Evolutionary conservation across 805 yeast genomes (phyloP).

Genomic region (Kuraishia ogatae): DNA sequence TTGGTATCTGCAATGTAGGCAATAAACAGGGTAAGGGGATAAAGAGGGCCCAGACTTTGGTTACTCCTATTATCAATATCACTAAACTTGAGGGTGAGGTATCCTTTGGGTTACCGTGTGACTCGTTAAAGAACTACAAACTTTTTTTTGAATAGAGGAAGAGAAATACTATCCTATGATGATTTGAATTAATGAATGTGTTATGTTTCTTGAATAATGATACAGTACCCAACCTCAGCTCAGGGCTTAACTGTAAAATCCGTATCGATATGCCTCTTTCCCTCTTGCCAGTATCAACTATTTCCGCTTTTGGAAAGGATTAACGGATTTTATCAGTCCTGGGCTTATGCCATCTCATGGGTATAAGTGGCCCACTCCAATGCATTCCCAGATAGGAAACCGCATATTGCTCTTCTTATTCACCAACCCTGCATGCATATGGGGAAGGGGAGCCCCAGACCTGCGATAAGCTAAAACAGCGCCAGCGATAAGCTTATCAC

Average conservation of each 20-base stretch:
- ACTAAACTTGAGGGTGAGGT: conserved; percentile 2
- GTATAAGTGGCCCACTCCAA: background rate
- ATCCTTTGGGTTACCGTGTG: conserved; percentile 4
- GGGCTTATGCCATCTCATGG: too few relatives aligned
- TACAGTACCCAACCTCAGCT: too few relatives aligned
- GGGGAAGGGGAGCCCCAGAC: background rate
- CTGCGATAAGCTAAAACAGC: background rate
- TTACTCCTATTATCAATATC: conserved; percentile 4
- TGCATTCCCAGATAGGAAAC: background rate
- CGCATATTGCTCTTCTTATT: too few relatives aligned
- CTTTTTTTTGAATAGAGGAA: background rate
- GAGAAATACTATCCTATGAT: too few relatives aligned
- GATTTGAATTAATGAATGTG: background rate
- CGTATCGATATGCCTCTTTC: too few relatives aligned
- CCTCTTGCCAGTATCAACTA: background rate
- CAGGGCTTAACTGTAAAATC: too few relatives aligned
- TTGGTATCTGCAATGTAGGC: background rate
- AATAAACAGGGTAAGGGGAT: background rate
- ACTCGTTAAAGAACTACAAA: background rate
- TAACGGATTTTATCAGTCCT: background rate
- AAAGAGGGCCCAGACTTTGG: background rate
- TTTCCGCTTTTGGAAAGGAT: background rate
- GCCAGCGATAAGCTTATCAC: background rate
- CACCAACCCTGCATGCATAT: background rate
- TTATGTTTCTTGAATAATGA: too few relatives aligned